Evolutionary conservation across 106 monocot genomes (phyloP).

Genomic region (Posidonia australis): DNA sequence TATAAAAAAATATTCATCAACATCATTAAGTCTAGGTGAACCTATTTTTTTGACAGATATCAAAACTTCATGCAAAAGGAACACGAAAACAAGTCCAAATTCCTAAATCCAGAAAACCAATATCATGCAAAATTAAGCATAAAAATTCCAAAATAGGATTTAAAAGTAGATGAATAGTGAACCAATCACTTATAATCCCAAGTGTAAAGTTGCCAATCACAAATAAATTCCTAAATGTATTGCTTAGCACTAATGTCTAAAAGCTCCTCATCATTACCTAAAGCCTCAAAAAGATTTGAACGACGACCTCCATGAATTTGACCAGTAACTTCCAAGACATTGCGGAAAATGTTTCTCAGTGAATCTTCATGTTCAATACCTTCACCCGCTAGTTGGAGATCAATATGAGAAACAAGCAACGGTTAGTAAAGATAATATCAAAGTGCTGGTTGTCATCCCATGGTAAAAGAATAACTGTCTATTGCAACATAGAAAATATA

Average conservation of each 20-base stretch:
- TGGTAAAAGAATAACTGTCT: neutral
- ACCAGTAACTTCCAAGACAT: neutral
- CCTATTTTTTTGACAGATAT: neutral
- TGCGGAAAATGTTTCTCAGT: neutral
- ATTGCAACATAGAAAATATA: neutral
- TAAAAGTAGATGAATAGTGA: neutral
- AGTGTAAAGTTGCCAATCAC: neutral
- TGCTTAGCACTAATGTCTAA: neutral
- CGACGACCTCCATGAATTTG: neutral
- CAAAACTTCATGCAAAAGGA: no score
- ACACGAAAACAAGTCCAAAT: no score
- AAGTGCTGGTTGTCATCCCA: neutral
- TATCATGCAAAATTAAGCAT: neutral
- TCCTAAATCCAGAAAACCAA: neutral
- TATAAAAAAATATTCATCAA: no score
- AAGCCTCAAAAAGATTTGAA: neutral
- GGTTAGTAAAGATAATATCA: neutral
- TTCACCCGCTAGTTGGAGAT: neutral
- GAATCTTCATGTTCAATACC: neutral
- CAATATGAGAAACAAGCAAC: neutral
- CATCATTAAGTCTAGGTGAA: no score
- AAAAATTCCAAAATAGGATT: neutral
- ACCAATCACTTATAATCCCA: neutral
- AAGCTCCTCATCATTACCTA: slow-evolving; percentile 2
- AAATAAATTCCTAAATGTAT: neutral